Evolutionary conservation across 345 rosid genomes (phyloP).

Genomic region (Noccaea caerulescens): DNA sequence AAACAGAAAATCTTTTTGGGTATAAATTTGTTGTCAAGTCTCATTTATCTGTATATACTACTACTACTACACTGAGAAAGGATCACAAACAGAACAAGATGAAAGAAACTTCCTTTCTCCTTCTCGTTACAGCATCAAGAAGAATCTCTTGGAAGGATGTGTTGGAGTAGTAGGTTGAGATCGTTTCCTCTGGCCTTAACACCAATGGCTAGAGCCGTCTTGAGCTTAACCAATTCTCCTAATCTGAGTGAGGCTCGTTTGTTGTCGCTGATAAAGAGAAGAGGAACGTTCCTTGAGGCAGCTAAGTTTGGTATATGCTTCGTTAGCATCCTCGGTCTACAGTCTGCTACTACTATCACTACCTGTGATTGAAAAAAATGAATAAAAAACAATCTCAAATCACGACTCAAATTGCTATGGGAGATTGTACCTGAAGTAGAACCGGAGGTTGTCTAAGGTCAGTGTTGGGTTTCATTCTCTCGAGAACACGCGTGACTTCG

Average conservation of each 20-base stretch:
- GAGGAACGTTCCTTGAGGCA: conserved; percentile 62
- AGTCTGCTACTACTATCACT: conserved; percentile 64
- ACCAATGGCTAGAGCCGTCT: conserved; percentile 70
- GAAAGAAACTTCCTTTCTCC: conserved; percentile 4
- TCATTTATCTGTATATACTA: conserved; percentile 40
- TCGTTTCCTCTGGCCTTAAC: conserved; percentile 61
- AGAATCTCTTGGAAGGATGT: conserved; percentile 39
- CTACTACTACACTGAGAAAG: conserved; percentile 20
- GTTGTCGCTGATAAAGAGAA: conserved; percentile 57
- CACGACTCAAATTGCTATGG: not conserved
- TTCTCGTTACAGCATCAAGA: conserved; percentile 19
- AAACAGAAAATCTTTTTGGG: conserved; percentile 27
- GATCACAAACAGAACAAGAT: conserved; percentile 18
- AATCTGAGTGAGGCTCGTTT: conserved; percentile 65
- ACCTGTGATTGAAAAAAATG: conserved; percentile 46
- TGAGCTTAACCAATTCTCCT: conserved; percentile 72
- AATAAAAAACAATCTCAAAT: not conserved
- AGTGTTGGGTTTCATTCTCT: conserved; percentile 55
- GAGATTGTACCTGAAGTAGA: conserved; percentile 62
- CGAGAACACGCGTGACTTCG: conserved; percentile 84
- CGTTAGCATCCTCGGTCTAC: conserved; percentile 75
- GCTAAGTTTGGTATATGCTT: conserved; percentile 72
- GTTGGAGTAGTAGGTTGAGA: conserved; percentile 51
- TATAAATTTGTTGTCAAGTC: conserved; percentile 7
- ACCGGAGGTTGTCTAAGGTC: conserved; percentile 40